A percentile compares a stretch with the other conserved stretches of the same genome.
These are phyloP conservation scores for Cercospora zeina DNA, from an alignment of 2,329 filamentous ascomycete genomes.

Conservation along the genomic window DNA sequence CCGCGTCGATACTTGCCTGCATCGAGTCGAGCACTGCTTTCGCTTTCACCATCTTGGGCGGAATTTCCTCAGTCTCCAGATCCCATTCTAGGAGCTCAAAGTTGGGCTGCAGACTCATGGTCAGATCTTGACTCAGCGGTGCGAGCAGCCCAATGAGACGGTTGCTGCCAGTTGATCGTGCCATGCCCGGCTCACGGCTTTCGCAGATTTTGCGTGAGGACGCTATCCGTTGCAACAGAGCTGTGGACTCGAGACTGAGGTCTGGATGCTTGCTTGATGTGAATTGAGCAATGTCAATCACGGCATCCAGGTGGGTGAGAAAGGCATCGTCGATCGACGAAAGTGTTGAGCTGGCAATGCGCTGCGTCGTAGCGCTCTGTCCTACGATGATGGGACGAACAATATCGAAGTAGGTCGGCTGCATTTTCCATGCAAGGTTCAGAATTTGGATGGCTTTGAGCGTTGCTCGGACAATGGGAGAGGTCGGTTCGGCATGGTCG, in stretches of 20 bases:
- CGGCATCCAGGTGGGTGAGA: slow-evolving; percentile 72
- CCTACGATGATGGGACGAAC: slow-evolving; percentile 75
- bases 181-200: slow-evolving; percentile 63
- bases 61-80: slow-evolving; percentile 65
- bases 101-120: slow-evolving; percentile 80
- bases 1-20: slow-evolving; percentile 72
- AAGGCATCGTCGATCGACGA: slow-evolving; percentile 92
- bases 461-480: slow-evolving; percentile 77
- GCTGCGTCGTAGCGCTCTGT: slow-evolving; percentile 59
- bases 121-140: slow-evolving; percentile 58
- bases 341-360: slow-evolving; percentile 73
- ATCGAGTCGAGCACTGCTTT: slow-evolving; percentile 79
- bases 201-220: slow-evolving; percentile 78
- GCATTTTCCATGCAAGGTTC: slow-evolving; percentile 77
- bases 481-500: slow-evolving; percentile 70
- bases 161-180: slow-evolving; percentile 40
- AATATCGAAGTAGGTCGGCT: slow-evolving; percentile 87
- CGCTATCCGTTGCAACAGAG: slow-evolving; percentile 81
- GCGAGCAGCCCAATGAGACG: slow-evolving; percentile 36
- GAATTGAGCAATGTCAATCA: slow-evolving; percentile 82
- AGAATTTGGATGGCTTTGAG: slow-evolving; percentile 81
- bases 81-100: slow-evolving; percentile 83
- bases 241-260: slow-evolving; percentile 76
- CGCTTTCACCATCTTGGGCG: slow-evolving; percentile 78
- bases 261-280: slow-evolving; percentile 80